Conservation (phyloP, 805 yeast genomes). For the Saccharomycopsis schoenii region DNA sequence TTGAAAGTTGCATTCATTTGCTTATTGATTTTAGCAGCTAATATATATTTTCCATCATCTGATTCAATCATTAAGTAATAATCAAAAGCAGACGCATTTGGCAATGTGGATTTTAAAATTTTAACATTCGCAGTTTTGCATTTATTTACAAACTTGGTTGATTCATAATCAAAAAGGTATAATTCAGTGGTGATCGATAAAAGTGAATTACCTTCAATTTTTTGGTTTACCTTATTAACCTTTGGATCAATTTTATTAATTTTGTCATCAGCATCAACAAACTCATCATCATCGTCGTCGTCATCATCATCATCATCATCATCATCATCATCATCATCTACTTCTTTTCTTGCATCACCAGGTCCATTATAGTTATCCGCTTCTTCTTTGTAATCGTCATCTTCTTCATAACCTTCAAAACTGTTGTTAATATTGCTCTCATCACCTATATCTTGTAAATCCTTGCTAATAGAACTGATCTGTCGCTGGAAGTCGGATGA, state of each 20-base stretch:
- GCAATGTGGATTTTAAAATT: constrained; percentile 23
- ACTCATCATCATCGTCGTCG: constrained; percentile 6
- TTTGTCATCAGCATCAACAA: constrained; percentile 9
- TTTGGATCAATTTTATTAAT: not conserved
- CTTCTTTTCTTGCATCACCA: not conserved
- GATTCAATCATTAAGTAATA: constrained; percentile 40
- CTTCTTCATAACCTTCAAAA: constrained; percentile 17
- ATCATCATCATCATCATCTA: not conserved
- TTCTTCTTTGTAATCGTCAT: constrained; percentile 16
- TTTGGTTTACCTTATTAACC: not conserved
- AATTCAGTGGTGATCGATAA: constrained; percentile 29
- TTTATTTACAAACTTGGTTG: constrained; percentile 38
- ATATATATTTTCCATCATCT: constrained; percentile 3
- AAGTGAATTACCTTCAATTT: not conserved
- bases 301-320: not conserved
- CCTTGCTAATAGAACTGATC: not conserved
- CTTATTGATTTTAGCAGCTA: constrained; percentile 28
- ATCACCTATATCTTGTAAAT: not conserved
- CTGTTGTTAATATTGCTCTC: constrained; percentile 2
- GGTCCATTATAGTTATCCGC: not conserved
- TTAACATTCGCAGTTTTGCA: constrained; percentile 27
- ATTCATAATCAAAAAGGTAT: constrained; percentile 46
- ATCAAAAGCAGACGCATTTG: constrained; percentile 38
- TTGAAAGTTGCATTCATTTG: constrained; percentile 61
- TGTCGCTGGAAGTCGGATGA: not conserved